phyloP scores from a whole-genome alignment of 305 asterid genomes.

The Rubia peregrina region DNA sequence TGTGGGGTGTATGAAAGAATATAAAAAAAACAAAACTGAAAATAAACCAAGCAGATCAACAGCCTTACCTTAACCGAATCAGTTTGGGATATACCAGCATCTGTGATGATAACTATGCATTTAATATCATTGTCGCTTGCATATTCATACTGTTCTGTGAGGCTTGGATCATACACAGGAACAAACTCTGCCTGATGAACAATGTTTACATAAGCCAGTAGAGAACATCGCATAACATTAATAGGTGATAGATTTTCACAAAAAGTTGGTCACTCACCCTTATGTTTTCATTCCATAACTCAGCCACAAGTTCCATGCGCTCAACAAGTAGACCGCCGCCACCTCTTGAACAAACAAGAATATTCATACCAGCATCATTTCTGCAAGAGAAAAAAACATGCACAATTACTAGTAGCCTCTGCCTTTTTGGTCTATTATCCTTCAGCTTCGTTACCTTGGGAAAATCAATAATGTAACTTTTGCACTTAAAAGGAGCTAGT shows the following conservation, averaged over 20 bases:
- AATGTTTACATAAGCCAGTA: slow-evolving; percentile 21
- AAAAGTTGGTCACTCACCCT: slow-evolving; percentile 41
- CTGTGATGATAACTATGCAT: slow-evolving; percentile 85
- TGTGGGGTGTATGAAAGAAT: not conserved
- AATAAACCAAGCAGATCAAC: slow-evolving; percentile 12
- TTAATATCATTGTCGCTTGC: slow-evolving; percentile 89
- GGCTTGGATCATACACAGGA: slow-evolving; percentile 83
- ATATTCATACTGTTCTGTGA: slow-evolving; percentile 93
- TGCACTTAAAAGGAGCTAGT: not conserved
- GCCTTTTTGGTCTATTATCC: not conserved
- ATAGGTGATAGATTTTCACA: slow-evolving; percentile 7
- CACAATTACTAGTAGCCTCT: not conserved
- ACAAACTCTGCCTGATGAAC: slow-evolving; percentile 76
- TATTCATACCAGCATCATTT: slow-evolving; percentile 40
- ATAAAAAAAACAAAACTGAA: not conserved
- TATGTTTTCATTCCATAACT: slow-evolving; percentile 86
- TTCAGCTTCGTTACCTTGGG: not conserved
- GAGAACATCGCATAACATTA: slow-evolving; percentile 13
- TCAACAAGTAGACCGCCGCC: slow-evolving; percentile 89
- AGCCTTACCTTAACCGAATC: slow-evolving; percentile 76
- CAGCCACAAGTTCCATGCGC: slow-evolving; percentile 95
- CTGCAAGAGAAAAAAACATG: slow-evolving; percentile 35
- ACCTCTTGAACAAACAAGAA: slow-evolving; percentile 96
- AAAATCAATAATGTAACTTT: not conserved
- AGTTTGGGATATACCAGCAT: slow-evolving; percentile 67